These are phyloP conservation scores for Linnemannia schmuckeri DNA, from an alignment of 192 early-diverging fungal genomes.

Conservation along the genomic window DNA sequence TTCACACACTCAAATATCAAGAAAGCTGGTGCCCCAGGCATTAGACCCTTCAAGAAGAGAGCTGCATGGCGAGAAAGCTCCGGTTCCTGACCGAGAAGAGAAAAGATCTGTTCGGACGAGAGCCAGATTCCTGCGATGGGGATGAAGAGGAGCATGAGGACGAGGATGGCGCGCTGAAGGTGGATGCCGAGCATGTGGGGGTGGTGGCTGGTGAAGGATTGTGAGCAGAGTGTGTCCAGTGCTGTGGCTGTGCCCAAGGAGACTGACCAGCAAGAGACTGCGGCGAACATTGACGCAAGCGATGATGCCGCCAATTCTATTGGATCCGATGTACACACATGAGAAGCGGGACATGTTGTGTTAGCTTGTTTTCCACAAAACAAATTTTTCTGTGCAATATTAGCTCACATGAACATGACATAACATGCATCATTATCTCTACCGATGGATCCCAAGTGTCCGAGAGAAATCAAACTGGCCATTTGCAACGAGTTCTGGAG, in stretches of 20 bases:
- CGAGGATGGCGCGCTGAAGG: slow-evolving; percentile 82
- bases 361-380: neutral
- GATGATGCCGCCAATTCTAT: slow-evolving; percentile 73
- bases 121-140: slow-evolving; percentile 73
- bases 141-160: slow-evolving; percentile 74
- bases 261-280: slow-evolving; percentile 72
- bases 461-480: slow-evolving; percentile 70
- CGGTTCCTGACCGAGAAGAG: slow-evolving; percentile 76
- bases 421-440: neutral
- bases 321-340: neutral
- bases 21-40: slow-evolving; percentile 79
- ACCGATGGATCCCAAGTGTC: slow-evolving; percentile 63
- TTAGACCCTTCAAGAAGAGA: slow-evolving; percentile 70
- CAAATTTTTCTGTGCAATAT: neutral
- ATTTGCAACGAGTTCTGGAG: slow-evolving; percentile 75
- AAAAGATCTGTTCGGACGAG: slow-evolving; percentile 72
- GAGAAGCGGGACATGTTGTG: neutral
- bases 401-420: neutral
- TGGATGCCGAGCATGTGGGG: slow-evolving; percentile 77
- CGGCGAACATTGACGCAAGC: slow-evolving; percentile 76
- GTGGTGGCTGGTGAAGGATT: slow-evolving; percentile 73
- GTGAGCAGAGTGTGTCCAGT: slow-evolving; percentile 80
- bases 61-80: slow-evolving; percentile 74
- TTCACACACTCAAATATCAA: slow-evolving; percentile 86
- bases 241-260: slow-evolving; percentile 75